Evolutionary conservation across 1,139 yeast species (phyloP).

Genomic region (Magnusiomyces tetraspermus): DNA sequence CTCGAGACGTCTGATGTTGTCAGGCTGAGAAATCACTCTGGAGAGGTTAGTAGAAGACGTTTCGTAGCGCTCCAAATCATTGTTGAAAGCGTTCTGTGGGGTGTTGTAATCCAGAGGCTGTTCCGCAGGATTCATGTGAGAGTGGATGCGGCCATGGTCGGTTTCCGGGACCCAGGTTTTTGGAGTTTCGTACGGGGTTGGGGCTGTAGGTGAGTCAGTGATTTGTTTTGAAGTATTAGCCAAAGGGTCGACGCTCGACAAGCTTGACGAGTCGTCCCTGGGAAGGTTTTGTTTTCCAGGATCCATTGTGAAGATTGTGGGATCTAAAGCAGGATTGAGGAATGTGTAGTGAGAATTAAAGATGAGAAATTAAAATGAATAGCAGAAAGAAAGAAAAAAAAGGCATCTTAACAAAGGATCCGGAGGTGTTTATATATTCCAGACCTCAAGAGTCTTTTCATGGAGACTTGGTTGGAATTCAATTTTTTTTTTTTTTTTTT

Average conservation of each 20-base stretch:
- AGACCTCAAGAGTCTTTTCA: too few relatives aligned
- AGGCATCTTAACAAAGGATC: too few relatives aligned
- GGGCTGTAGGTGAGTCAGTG: background rate
- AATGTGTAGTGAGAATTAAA: too few relatives aligned
- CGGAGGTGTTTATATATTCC: too few relatives aligned
- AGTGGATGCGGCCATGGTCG: background rate
- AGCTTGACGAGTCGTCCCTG: background rate
- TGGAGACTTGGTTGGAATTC: too few relatives aligned
- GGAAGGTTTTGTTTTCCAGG: background rate
- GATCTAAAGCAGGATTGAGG: too few relatives aligned
- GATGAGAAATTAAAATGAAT: too few relatives aligned
- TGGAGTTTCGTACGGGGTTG: background rate
- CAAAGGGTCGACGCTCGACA: background rate
- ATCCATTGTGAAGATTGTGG: background rate
- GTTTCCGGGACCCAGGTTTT: background rate
- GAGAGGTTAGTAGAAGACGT: slow-evolving; percentile 18
- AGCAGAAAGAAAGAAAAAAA: too few relatives aligned
- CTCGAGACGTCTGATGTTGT: slow-evolving; percentile 34
- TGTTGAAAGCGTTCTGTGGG: background rate
- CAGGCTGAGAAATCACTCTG: slow-evolving; percentile 21
- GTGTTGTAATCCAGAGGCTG: background rate
- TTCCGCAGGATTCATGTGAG: background rate
- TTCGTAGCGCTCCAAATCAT: slow-evolving; percentile 14
- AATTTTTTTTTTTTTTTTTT: too few relatives aligned
- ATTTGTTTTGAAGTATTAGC: background rate